Conservation (phyloP, 257 asterid species). For the Pogostemon cablin region DNA sequence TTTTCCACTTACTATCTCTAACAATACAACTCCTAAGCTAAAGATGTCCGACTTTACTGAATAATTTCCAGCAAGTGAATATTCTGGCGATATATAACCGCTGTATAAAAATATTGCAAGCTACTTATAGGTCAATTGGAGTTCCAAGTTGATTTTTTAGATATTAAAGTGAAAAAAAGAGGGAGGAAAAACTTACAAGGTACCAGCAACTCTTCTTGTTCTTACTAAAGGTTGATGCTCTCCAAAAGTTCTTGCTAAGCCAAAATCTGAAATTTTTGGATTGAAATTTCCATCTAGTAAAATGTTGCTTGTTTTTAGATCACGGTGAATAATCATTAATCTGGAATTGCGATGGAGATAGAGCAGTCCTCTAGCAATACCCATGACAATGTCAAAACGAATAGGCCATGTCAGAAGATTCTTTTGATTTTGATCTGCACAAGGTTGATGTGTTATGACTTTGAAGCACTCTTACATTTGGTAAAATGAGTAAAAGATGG, state of each 20-base stretch:
- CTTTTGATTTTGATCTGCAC: slow-evolving; percentile 33
- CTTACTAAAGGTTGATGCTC: slow-evolving; percentile 30
- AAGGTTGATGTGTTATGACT: neutral
- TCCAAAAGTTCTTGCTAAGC: slow-evolving; percentile 45
- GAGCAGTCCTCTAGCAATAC: slow-evolving; percentile 45
- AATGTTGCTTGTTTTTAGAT: slow-evolving; percentile 46
- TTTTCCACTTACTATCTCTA: slow-evolving; percentile 47
- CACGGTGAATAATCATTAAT: slow-evolving; percentile 28
- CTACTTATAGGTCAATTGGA: neutral
- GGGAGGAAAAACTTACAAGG: slow-evolving; percentile 38
- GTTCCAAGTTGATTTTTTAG: neutral
- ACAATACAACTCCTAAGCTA: slow-evolving; percentile 47
- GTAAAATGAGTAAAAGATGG: neutral
- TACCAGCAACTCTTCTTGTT: slow-evolving; percentile 48
- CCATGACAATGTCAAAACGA: slow-evolving; percentile 41
- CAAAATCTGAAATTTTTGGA: slow-evolving; percentile 54
- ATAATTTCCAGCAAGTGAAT: slow-evolving; percentile 45
- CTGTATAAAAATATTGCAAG: slow-evolving; percentile 25
- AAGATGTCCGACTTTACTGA: slow-evolving; percentile 50
- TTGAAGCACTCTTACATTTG: neutral
- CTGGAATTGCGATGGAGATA: slow-evolving; percentile 52
- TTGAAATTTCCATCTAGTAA: slow-evolving; percentile 38
- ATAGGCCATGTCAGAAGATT: slow-evolving; percentile 41
- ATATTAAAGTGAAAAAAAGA: neutral
- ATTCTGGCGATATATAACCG: slow-evolving; percentile 55